Evolutionary conservation across 139 green algal species (phyloP).

Genomic region (Volvox reticuliferus): DNA sequence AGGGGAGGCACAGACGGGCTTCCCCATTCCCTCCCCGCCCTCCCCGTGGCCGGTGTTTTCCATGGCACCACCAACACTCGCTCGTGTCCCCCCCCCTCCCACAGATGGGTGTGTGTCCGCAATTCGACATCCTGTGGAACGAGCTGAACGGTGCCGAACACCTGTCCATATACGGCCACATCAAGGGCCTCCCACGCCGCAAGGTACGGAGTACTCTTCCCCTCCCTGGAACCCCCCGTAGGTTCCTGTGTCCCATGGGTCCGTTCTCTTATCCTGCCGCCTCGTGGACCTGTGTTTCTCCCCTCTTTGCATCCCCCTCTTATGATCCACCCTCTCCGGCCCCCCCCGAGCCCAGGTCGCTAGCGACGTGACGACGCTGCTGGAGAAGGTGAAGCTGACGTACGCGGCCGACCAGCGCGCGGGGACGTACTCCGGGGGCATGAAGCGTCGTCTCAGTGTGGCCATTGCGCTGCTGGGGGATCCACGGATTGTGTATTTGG

Average conservation of each 20-base stretch:
- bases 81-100: not conserved
- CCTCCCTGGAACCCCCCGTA: not conserved
- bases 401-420: conserved; percentile 62
- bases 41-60: not conserved
- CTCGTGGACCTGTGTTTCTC: not conserved
- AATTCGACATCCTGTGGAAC: conserved; percentile 97
- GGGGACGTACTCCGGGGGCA: conserved; percentile 83
- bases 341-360: conserved; percentile 42
- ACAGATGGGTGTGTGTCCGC: conserved; percentile 93
- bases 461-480: conserved; percentile 94
- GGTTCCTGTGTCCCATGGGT: not conserved
- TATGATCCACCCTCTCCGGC: not conserved
- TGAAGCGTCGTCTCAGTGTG: conserved; percentile 89
- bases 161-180: conserved; percentile 87
- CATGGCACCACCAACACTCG: not conserved
- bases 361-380: conserved; percentile 54
- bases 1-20: too few relatives aligned
- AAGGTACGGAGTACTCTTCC: conserved; percentile 14
- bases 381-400: conserved; percentile 80
- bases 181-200: conserved; percentile 80
- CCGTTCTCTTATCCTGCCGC: not conserved
- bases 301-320: not conserved
- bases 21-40: too few relatives aligned
- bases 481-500: conserved; percentile 93
- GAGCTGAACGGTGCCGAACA: conserved; percentile 93